These are phyloP conservation scores for Leishmania braziliensis DNA, from an alignment of 208 protist genomes.

Conservation along the genomic window DNA sequence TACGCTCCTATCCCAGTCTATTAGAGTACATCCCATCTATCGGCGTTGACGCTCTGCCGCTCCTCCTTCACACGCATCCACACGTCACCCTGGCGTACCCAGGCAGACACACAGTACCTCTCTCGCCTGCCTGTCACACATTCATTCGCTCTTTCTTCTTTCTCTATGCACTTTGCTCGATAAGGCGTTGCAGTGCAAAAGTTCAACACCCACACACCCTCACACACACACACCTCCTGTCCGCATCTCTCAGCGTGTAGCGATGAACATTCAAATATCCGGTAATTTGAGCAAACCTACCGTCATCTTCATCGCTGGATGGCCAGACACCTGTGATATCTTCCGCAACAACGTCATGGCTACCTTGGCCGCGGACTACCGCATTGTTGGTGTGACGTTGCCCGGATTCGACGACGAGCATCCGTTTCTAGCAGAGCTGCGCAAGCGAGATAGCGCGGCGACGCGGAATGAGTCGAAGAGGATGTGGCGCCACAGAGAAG, in stretches of 20 bases:
- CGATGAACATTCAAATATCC: constrained; percentile 81
- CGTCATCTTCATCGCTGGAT: constrained; percentile 74
- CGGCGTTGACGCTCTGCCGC: background rate
- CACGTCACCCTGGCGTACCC: background rate
- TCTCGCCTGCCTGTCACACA: background rate
- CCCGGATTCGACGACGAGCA: constrained; percentile 60
- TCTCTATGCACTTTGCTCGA: background rate
- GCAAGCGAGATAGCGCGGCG: constrained; percentile 1
- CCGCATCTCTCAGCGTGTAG: background rate
- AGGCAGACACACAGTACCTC: background rate
- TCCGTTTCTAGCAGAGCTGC: constrained; percentile 41
- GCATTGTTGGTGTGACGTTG: constrained; percentile 70
- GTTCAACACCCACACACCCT: no score
- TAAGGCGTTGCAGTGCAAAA: background rate
- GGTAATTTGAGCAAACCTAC: constrained; percentile 69
- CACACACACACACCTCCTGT: background rate
- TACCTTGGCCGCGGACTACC: constrained; percentile 45
- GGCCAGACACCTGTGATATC: constrained; percentile 77
- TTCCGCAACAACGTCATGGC: constrained; percentile 76
- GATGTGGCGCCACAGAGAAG: background rate
- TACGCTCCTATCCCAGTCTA: background rate
- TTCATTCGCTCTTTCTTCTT: background rate
- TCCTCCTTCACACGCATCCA: background rate
- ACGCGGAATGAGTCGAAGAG: background rate
- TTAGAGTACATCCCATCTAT: background rate